A percentile compares a stretch with the other conserved stretches of the same genome.
Evolutionary conservation across 306 rosid genomes (phyloP).

Genomic region (Casuarina glauca): DNA sequence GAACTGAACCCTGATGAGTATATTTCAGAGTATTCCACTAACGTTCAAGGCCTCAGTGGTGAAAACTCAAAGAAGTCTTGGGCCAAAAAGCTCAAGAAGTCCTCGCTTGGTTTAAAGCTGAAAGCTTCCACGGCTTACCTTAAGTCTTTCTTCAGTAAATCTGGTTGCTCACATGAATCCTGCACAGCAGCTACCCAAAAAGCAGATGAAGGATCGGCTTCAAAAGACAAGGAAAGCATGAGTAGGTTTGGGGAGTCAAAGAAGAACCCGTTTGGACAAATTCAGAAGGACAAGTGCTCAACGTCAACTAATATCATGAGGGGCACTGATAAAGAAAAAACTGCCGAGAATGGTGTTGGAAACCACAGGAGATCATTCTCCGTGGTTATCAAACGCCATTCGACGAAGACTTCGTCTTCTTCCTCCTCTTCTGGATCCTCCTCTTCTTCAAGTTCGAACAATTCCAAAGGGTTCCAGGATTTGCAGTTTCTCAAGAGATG

Average conservation of each 20-base stretch:
- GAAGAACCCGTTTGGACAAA: slow-evolving; percentile 63
- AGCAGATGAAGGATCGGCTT: slow-evolving; percentile 69
- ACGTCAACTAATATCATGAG: slow-evolving; percentile 40
- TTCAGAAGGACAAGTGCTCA: slow-evolving; percentile 47
- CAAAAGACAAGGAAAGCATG: slow-evolving; percentile 53
- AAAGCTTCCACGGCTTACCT: slow-evolving; percentile 89
- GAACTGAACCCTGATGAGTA: slow-evolving; percentile 69
- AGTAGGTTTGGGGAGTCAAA: slow-evolving; percentile 45
- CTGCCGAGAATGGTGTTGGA: slow-evolving; percentile 37
- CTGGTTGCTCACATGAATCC: slow-evolving; percentile 77
- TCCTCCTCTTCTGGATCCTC: slow-evolving; percentile 40
- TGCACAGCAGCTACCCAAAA: slow-evolving; percentile 59
- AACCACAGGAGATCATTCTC: slow-evolving; percentile 86
- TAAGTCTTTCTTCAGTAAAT: slow-evolving; percentile 75
- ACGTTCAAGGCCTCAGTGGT: slow-evolving; percentile 29
- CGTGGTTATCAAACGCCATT: slow-evolving; percentile 56
- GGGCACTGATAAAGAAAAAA: slow-evolving; percentile 42
- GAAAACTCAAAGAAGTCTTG: slow-evolving; percentile 66
- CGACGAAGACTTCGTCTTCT: slow-evolving; percentile 45
- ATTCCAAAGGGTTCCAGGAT: slow-evolving; percentile 44
- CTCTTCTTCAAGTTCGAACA: slow-evolving; percentile 57
- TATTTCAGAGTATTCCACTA: slow-evolving; percentile 36
- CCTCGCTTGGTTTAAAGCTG: slow-evolving; percentile 70
- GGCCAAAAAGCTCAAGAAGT: slow-evolving; percentile 75
- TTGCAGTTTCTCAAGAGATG: slow-evolving; percentile 67